Conservation (phyloP, 176 grass and related monocot species). For the Panicum miliaceum region DNA sequence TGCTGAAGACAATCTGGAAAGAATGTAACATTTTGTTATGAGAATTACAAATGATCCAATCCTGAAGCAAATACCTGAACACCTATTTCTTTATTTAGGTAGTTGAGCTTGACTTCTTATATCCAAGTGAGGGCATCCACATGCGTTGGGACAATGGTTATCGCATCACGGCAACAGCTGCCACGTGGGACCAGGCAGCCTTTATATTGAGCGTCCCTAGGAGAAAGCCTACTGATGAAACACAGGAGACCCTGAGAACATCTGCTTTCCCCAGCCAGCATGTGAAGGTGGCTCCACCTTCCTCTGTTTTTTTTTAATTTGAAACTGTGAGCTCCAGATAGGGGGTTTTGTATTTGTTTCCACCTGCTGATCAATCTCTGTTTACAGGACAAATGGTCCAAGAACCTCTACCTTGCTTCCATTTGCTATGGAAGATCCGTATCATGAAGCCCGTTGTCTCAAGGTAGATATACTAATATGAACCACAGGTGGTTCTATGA, state of each 20-base stretch:
- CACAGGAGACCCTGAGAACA: conserved; percentile 93
- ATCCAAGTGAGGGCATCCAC: conserved; percentile 95
- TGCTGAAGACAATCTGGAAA: background rate
- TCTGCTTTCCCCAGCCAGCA: conserved; percentile 96
- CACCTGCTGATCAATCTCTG: conserved; percentile 48
- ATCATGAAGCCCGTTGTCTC: conserved; percentile 58
- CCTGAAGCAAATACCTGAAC: background rate
- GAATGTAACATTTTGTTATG: background rate
- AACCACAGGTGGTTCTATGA: conserved; percentile 40
- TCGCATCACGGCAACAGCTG: conserved; percentile 89
- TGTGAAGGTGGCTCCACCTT: conserved; percentile 70
- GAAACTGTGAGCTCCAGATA: background rate
- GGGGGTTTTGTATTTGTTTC: background rate
- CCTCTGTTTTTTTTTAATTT: background rate
- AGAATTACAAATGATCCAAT: conserved; percentile 14
- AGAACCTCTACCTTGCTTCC: conserved; percentile 85
- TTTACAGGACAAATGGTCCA: conserved; percentile 94
- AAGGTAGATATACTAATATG: conserved; percentile 32
- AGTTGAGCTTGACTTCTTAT: conserved; percentile 98
- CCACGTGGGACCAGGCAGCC: conserved; percentile 87
- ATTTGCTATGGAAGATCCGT: conserved; percentile 97
- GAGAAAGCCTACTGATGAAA: conserved; percentile 88
- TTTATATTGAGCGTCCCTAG: conserved; percentile 87
- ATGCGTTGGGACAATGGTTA: conserved; percentile 89
- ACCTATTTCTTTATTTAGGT: conserved; percentile 56